phyloP scores from a whole-genome alignment of 768 basidiomycete species.

The Coprinellus aureogranulatus region DNA sequence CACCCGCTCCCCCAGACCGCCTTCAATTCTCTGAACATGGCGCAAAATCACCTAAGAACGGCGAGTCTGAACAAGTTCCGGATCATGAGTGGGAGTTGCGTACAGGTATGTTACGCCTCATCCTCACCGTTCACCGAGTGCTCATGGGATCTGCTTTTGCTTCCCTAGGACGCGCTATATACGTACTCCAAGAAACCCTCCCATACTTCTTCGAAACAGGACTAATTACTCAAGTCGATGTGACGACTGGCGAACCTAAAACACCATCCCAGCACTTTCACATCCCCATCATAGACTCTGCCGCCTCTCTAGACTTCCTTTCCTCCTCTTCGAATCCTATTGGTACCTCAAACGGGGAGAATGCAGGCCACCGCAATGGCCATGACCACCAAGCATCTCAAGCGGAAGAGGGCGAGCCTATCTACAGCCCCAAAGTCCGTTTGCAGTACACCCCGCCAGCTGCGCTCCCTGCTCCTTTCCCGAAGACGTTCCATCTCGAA shows the following conservation, averaged over 20 bases:
- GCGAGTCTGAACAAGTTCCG: constrained; percentile 36
- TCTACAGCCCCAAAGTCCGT: constrained; percentile 64
- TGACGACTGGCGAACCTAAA: constrained; percentile 36
- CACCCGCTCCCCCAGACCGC: too few relatives aligned
- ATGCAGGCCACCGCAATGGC: background rate
- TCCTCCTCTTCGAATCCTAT: constrained; percentile 19
- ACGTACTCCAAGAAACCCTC: constrained; percentile 64
- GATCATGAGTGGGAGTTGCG: constrained; percentile 80
- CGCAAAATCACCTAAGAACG: background rate
- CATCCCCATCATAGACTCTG: constrained; percentile 5
- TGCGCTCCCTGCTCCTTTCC: constrained; percentile 65
- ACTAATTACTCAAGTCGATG: constrained; percentile 56
- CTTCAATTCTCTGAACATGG: background rate
- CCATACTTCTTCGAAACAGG: constrained; percentile 71
- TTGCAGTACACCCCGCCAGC: constrained; percentile 70
- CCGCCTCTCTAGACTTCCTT: constrained; percentile 11
- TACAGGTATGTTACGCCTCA: constrained; percentile 52
- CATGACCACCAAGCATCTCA: constrained; percentile 1
- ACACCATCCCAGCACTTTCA: constrained; percentile 6
- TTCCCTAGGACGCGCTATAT: constrained; percentile 69
- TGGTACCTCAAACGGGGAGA: constrained; percentile 16
- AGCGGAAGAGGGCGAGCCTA: constrained; percentile 40
- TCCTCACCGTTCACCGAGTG: background rate
- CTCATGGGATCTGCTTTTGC: constrained; percentile 3
- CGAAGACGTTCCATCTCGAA: constrained; percentile 66